Evolutionary conservation across 495 filamentous ascomycete species (phyloP).

Genomic region (Hyaloscypha variabilis): DNA sequence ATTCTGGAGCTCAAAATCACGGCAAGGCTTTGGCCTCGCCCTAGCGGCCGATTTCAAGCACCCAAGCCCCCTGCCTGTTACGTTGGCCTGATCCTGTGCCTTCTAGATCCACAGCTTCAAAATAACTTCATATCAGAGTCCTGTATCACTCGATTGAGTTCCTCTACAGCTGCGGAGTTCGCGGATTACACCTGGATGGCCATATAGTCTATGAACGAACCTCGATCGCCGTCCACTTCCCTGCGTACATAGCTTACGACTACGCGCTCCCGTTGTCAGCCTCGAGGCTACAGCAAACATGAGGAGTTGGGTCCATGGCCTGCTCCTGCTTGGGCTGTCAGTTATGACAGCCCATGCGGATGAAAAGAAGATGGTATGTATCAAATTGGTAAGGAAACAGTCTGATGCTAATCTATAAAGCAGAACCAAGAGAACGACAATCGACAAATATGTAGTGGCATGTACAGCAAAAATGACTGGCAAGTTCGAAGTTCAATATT

Average conservation of each 20-base stretch:
- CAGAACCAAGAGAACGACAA: conserved; percentile 77
- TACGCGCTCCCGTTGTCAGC: conserved; percentile 12
- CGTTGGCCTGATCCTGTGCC: neutral
- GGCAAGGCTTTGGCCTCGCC: conserved; percentile 6
- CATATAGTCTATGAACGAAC: conserved; percentile 6
- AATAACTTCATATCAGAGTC: neutral
- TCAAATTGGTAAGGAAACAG: conserved; percentile 10
- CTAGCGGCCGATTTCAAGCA: neutral
- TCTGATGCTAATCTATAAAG: neutral
- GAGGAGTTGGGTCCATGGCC: conserved; percentile 55
- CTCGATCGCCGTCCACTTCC: neutral
- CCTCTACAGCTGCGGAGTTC: neutral
- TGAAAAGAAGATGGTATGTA: conserved; percentile 65
- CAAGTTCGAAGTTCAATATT: neutral
- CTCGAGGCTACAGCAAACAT: conserved; percentile 40
- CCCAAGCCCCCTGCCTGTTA: neutral
- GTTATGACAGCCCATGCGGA: conserved; percentile 50
- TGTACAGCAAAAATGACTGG: conserved; percentile 90
- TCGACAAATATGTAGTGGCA: conserved; percentile 89
- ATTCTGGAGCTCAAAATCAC: neutral
- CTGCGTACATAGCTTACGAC: neutral
- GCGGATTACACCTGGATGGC: conserved; percentile 22
- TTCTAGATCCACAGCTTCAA: neutral
- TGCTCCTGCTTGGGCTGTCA: conserved; percentile 55
- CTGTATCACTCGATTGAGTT: neutral